Evolutionary conservation across 2,329 filamentous ascomycete genomes (phyloP).

Genomic region (Aspergillus sp.): DNA sequence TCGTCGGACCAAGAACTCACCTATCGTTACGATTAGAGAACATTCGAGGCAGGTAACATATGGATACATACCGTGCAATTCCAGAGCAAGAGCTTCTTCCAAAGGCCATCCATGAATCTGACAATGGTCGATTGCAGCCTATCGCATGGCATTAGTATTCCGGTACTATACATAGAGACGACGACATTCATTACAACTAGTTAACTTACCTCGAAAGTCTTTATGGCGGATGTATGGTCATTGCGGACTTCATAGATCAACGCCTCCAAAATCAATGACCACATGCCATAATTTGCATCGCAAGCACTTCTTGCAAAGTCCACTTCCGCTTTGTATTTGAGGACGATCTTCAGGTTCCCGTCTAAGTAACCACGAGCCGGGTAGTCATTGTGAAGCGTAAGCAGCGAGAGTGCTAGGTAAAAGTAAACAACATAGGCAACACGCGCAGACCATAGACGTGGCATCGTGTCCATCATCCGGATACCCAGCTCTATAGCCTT

Average conservation of each 20-base stretch:
- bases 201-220: conserved; percentile 26
- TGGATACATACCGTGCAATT: conserved; percentile 45
- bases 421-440: conserved; percentile 38
- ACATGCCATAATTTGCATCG: conserved; percentile 53
- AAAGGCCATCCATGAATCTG: conserved; percentile 50
- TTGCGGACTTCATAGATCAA: conserved; percentile 45
- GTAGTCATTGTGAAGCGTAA: conserved; percentile 37
- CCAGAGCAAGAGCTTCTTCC: conserved; percentile 52
- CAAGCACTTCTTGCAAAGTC: conserved; percentile 46
- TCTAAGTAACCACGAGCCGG: conserved; percentile 37
- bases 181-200: too few relatives aligned
- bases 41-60: background rate
- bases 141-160: conserved; percentile 24
- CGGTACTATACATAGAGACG: background rate
- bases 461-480: conserved; percentile 33
- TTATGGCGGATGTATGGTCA: conserved; percentile 40
- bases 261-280: conserved; percentile 49
- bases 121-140: conserved; percentile 53
- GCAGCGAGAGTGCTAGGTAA: conserved; percentile 37
- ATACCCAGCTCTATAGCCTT: conserved; percentile 38
- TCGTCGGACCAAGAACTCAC: conserved; percentile 48
- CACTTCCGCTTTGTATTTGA: conserved; percentile 44
- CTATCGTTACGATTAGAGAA: conserved; percentile 6
- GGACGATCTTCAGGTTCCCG: conserved; percentile 42
- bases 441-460: conserved; percentile 41